A percentile compares a stretch with the other conserved stretches of the same genome.
phyloP scores from a whole-genome alignment of 768 basidiomycete genomes.

The Pulveroboletus sp. region DNA sequence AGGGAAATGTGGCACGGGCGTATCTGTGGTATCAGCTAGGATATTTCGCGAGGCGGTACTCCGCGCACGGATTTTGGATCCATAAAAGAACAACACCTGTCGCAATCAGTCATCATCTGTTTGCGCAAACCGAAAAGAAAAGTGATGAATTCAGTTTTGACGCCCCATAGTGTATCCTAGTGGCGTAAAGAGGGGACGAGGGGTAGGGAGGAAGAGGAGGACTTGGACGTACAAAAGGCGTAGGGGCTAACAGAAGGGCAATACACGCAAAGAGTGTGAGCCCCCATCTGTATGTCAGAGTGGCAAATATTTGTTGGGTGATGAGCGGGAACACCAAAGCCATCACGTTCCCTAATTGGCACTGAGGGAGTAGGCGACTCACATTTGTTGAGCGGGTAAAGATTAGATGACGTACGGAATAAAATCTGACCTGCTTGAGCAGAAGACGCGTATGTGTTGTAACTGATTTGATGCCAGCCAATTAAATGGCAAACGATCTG shows the following conservation, averaged over 20 bases:
- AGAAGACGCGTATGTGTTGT: slow-evolving; percentile 46
- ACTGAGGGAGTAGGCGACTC: too few relatives aligned
- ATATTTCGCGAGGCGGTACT: too few relatives aligned
- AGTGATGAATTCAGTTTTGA: neutral
- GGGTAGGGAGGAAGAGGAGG: too few relatives aligned
- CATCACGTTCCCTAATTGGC: slow-evolving; percentile 32
- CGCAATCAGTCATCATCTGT: too few relatives aligned
- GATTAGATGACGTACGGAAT: slow-evolving; percentile 30
- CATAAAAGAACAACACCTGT: slow-evolving; percentile 21
- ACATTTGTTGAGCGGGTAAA: neutral
- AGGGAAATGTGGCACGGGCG: too few relatives aligned
- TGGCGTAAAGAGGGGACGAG: too few relatives aligned
- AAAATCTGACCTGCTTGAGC: slow-evolving; percentile 51
- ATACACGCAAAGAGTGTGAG: slow-evolving; percentile 39
- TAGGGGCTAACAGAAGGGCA: slow-evolving; percentile 39
- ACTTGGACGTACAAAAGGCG: slow-evolving; percentile 36
- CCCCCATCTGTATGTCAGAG: slow-evolving; percentile 17
- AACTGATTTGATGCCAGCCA: slow-evolving; percentile 22
- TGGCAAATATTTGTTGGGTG: slow-evolving; percentile 41
- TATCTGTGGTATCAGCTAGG: too few relatives aligned
- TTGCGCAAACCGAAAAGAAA: too few relatives aligned
- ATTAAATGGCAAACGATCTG: neutral
- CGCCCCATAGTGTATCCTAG: neutral
- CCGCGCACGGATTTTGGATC: too few relatives aligned
- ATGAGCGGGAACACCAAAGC: slow-evolving; percentile 48